Evolutionary conservation across 192 early-diverging fungal genomes (phyloP).

Genomic region (Backusella westeae): DNA sequence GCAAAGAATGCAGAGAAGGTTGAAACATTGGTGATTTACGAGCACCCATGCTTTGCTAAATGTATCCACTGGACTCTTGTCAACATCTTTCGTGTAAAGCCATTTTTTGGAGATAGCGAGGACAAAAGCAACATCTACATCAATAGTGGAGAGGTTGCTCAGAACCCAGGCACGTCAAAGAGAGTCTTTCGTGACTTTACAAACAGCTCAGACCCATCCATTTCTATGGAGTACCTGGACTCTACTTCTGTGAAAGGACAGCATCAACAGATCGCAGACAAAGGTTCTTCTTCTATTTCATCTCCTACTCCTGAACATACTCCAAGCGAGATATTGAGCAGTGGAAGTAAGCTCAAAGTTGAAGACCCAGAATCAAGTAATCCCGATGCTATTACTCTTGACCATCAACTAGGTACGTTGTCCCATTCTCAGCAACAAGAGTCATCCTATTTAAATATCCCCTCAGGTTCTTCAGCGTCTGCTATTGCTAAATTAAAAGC

Average conservation of each 20-base stretch:
- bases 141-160: neutral
- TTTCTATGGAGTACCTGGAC: neutral
- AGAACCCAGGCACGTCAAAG: neutral
- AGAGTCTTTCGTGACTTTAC: constrained; percentile 3
- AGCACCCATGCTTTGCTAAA: neutral
- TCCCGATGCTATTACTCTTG: neutral
- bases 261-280: neutral
- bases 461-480: neutral
- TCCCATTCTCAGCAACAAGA: neutral
- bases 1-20: neutral
- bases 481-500: neutral
- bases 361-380: neutral
- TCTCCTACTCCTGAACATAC: too few species aligned
- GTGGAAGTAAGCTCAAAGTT: neutral
- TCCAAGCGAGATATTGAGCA: neutral
- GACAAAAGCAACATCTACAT: neutral
- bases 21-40: neutral
- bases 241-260: neutral
- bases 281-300: neutral
- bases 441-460: neutral
- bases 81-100: neutral
- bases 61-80: neutral
- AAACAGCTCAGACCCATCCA: neutral
- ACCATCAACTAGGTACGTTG: neutral
- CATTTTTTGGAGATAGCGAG: neutral